Base-by-base conservation (phyloP, 192 early-diverging fungal species). In the Coemansia sp. region DNA sequence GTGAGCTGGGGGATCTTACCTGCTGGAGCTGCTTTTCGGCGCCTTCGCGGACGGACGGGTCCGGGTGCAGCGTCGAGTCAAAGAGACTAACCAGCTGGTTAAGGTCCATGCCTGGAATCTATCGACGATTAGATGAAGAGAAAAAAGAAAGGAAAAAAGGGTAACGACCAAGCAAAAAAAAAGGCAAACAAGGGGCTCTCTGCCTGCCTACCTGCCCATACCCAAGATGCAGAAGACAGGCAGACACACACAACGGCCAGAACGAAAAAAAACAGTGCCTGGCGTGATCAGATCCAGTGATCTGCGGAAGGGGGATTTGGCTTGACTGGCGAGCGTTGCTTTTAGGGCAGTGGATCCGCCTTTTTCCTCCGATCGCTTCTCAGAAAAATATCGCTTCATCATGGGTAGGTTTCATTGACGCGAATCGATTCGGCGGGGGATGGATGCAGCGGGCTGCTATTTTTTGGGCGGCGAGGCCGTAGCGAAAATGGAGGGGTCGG, bases 1-100 rank as follows among this genome's bases (percentile, higher is more conserved):
- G 9, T 37, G n/a, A n/a, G 5, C 35, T 16, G 19, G 11, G 33
- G n/a, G 11, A 12, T 31, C 70, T 55, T 67, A 58, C 86, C 75
- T 80, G 77, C 66, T 85, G 82, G 50, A 96, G 79, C 45, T 87
- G 80, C 44, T 78, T 52, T 58, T 96, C 93, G 18, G 89, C 93
- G 51, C 80, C 82, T 50, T 85, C 84, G 63, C 88, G 90, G 20
- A 88, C 73, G 41, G 82, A 74, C 10, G 80, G 80, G 51, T 92
- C 90, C 21, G 86, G 78, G 51, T 87, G 80, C 61, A 85, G 77
- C 18, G 92, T 90, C 18, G 84, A 80, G 47, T 78, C 78, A 62
- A 94, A 89, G 20, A 89, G 59, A 23, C 51, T 43, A 34, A 66
- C 70, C 27, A 74, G 54, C 16, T 44, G 28, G 18, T 61, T 45